These are phyloP conservation scores for Cutaneotrichosporon daszewskae DNA, from an alignment of 1,284 basidiomycete species.

Conservation along the genomic window DNA sequence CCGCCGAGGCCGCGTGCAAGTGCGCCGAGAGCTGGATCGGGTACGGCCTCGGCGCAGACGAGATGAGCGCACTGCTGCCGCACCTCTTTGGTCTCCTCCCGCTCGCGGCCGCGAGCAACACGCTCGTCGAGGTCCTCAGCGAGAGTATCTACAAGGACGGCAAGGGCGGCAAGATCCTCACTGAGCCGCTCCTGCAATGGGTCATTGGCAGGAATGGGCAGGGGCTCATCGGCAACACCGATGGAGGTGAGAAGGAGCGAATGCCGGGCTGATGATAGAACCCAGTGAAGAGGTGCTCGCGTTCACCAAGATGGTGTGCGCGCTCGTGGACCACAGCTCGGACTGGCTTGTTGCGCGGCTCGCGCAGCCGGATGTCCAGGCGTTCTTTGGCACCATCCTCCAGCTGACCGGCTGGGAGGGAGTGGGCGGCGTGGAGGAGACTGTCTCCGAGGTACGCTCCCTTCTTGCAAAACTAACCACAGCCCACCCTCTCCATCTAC, in stretches of 20 bases:
- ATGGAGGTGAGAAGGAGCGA: too few relatives aligned
- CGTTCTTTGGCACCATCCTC: conserved; percentile 65
- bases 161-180: conserved; percentile 63
- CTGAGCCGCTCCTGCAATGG: conserved; percentile 76
- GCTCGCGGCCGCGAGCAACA: conserved; percentile 61
- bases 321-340: conserved; percentile 76
- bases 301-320: conserved; percentile 69
- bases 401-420: conserved; percentile 69
- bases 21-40: conserved; percentile 77
- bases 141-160: conserved; percentile 67
- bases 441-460: too few relatives aligned
- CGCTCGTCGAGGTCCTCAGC: conserved; percentile 68
- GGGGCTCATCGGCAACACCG: conserved; percentile 20
- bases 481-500: conserved; percentile 79
- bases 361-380: conserved; percentile 58
- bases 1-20: conserved; percentile 64
- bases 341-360: conserved; percentile 69
- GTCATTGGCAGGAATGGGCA: conserved; percentile 51
- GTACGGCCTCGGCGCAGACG: conserved; percentile 59
- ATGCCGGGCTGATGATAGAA: too few relatives aligned
- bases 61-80: conserved; percentile 51
- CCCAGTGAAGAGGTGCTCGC: conserved; percentile 48
- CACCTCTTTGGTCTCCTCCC: conserved; percentile 53
- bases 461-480: too few relatives aligned
- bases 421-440: conserved; percentile 71